Evolutionary conservation across 2,329 filamentous ascomycete species (phyloP), one percentile per base, ranked within the genome.

Genomic region (Hypoxylon sp.): DNA sequence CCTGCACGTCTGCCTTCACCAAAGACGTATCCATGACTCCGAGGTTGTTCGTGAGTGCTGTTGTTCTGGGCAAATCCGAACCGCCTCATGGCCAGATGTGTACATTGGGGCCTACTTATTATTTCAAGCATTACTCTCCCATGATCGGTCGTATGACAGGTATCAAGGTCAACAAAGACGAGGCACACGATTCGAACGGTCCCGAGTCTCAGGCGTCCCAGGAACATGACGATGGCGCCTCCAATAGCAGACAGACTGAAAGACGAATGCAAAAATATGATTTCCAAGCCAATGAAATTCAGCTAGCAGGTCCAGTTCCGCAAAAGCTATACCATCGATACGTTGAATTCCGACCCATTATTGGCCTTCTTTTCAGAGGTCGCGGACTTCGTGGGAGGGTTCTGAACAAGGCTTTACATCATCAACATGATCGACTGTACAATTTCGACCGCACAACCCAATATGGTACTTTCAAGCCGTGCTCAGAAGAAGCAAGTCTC

Each of bases 241-340:
- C 30, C 3, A 48, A 62, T 50, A 19, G 63, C 49, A 64, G 51
- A 4, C 46, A 50, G 64, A 36, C 61, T 27, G 80, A 82, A 49
- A 78, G 77, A 52, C 78, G 78, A 58, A 78, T 84, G 2, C 81
- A 89, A 65, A 87, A 85, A 76, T 93, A 93, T 68, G 90, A 94
- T 87, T 97, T 97, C 72, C 92, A 96, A 78, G 90, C 93, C 27
- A 92, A 91, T 68, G 89, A 97, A 69, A 86, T 97, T 65, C 93
- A 97, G 69, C 80, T 97, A 5, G 78, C 82, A 34, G 93, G 93
- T 0, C 93, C 93, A 0, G 87, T 94, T 0, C 92, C 93, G 0
- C 76, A 83, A 2, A 78, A 85, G 55, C 77, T 97, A 23, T 96
- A 96, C 69, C 92, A 97, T 69, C 88, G 91, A 60, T 97, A 89